Base-by-base conservation (phyloP, 2,329 filamentous ascomycete genomes). In the Alternaria longipes region DNA sequence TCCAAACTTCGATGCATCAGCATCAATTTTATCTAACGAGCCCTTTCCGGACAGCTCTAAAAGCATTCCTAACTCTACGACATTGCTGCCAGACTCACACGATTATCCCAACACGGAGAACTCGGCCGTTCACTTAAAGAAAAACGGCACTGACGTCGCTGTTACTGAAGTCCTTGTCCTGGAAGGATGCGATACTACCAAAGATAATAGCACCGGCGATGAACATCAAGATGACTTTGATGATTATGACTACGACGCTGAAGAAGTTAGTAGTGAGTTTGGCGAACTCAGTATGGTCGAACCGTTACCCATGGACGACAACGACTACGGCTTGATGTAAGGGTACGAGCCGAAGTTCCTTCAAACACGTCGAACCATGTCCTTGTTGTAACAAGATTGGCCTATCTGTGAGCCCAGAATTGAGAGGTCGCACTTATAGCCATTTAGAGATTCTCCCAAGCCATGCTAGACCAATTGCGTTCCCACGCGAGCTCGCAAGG, bases 251-350 rank as follows among this genome's bases (percentile, higher is more conserved):
- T 53, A 63, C 18, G 61, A 60, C 38, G 64, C 60, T 5, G 63
- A 70, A 46, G 68, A 73, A 24, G 52, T 65, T n/a, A 58, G 55
- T n/a, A 71, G 71, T 52, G 67, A 74, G 18, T 69, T 72, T 61
- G 72, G 69, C 8, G 72, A 74, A 52, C 52, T 74, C 47, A 69
- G 63, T 46, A 68, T 71, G 68, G 71, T 74, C 8, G 72, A 74
- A 11, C 72, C 72, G 24, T 46, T 67, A 24, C 68, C 72, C 20
- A 56, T 74, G 56, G 71, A 72, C 47, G 71, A 73, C 41, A 58
- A 62, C 28, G 69, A 74, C 52, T 67, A 62, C 57, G 70, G 65
- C 3, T 60, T 72, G 57, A 69, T 72, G 68, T 70, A 54, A 66
- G 14, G 18, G n/a, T 16, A 20, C 7, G 5, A 20, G 8, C 14